Conservation (phyloP, 371 early-diverging fungal genomes). For the Nematocida displodere region DNA sequence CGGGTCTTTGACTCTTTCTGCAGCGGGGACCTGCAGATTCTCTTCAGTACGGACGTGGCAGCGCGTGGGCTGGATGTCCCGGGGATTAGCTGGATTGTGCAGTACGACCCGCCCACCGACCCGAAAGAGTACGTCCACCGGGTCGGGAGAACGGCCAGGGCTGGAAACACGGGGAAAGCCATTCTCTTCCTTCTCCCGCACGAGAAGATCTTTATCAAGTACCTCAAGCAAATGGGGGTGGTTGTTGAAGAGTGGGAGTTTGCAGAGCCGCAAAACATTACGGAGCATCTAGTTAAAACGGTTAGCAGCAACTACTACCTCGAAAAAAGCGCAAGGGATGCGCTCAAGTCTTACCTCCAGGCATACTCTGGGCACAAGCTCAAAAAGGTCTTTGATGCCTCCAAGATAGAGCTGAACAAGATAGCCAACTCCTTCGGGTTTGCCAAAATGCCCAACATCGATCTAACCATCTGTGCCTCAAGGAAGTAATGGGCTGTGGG, state of each 20-base stretch:
- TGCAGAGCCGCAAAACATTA: conserved; percentile 8
- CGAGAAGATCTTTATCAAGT: conserved; percentile 43
- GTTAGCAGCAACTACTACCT: conserved; percentile 93
- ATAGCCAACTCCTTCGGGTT: conserved; percentile 89
- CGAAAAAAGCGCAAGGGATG: conserved; percentile 91
- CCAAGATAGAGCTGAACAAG: conserved; percentile 78
- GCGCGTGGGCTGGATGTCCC: conserved; percentile 48
- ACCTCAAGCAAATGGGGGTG: conserved; percentile 34
- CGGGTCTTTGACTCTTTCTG: conserved; percentile 56
- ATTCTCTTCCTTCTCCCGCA: conserved; percentile 66
- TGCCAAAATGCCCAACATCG: conserved; percentile 74
- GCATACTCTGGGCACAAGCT: conserved; percentile 88
- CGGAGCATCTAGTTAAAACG: conserved; percentile 68
- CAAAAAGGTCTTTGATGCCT: conserved; percentile 85
- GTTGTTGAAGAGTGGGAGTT: conserved; percentile 35
- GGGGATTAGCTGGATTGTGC: conserved; percentile 42
- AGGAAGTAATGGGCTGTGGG: conserved; percentile 7
- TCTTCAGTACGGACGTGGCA: conserved; percentile 51
- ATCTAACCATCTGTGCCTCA: conserved; percentile 28
- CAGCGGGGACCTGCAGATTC: conserved; percentile 34
- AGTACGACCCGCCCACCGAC: conserved; percentile 57
- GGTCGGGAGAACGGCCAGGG: conserved; percentile 81
- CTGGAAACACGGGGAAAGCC: conserved; percentile 25
- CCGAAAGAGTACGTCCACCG: conserved; percentile 70
- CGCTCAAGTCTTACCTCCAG: conserved; percentile 84